Evolutionary conservation across 108 stramenopile species (phyloP).

Genomic region (Pseudonitzschia pungens): DNA sequence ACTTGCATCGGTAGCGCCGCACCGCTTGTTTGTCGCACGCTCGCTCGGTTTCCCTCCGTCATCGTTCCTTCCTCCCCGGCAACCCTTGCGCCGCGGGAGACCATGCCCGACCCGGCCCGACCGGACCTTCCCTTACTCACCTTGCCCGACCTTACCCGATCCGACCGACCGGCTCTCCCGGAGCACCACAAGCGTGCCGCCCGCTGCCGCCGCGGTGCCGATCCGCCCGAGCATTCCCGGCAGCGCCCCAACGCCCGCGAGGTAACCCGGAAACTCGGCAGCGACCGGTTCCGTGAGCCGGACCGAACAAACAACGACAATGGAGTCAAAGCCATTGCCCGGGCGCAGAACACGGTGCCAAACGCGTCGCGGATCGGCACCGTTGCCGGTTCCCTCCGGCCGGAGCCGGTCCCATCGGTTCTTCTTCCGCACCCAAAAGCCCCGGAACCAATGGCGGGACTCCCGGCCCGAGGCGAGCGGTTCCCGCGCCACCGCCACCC

Average conservation of each 20-base stretch:
- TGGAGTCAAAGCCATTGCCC: slow-evolving; percentile 64
- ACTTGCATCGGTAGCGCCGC: too few species aligned
- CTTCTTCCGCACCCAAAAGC: slow-evolving; percentile 42
- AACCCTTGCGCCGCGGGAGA: too few species aligned
- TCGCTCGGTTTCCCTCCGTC: too few species aligned
- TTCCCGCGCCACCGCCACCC: slow-evolving; percentile 19
- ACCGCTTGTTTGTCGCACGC: too few species aligned
- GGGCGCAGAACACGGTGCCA: slow-evolving; percentile 65
- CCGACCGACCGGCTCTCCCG: slow-evolving; percentile 13
- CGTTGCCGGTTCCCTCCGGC: slow-evolving; percentile 47
- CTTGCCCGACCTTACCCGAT: too few species aligned
- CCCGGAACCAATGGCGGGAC: slow-evolving; percentile 48
- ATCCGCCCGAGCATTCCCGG: slow-evolving; percentile 46
- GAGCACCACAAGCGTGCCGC: slow-evolving; percentile 45
- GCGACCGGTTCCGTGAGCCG: slow-evolving; percentile 45
- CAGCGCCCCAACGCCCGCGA: slow-evolving; percentile 32
- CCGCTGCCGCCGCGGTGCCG: slow-evolving; percentile 40
- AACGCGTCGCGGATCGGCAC: slow-evolving; percentile 54
- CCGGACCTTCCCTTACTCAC: too few species aligned
- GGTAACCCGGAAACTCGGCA: slow-evolving; percentile 37
- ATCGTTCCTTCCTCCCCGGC: too few species aligned
- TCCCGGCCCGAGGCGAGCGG: slow-evolving; percentile 33
- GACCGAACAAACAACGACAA: slow-evolving; percentile 54
- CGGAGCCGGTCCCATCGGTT: slow-evolving; percentile 43
- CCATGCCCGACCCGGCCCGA: too few species aligned